A percentile compares a stretch with the other conserved stretches of the same genome.
Conservation (phyloP, 2,329 filamentous ascomycete species). For the Ophiostoma himal-ulmi region DNA sequence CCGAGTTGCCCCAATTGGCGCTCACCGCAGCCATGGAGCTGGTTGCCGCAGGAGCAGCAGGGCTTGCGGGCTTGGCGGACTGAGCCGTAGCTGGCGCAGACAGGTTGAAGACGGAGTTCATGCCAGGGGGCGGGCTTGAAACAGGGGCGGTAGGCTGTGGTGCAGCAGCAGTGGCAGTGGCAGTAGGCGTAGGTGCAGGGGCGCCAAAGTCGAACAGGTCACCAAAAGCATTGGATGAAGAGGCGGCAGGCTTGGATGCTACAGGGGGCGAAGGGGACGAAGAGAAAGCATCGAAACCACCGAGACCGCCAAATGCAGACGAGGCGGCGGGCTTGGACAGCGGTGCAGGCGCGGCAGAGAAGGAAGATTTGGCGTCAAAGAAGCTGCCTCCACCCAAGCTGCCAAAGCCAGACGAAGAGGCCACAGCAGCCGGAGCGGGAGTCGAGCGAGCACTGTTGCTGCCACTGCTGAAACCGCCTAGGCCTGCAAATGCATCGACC, state of each 20-base stretch:
- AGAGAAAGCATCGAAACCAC: constrained; percentile 32
- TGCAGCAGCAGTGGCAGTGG: constrained; percentile 32
- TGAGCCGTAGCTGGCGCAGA: constrained; percentile 44
- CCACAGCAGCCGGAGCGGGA: constrained; percentile 21
- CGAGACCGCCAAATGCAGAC: constrained; percentile 55
- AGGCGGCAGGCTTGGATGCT: constrained; percentile 35
- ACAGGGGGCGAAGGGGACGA: constrained; percentile 31
- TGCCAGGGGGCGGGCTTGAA: constrained; percentile 37
- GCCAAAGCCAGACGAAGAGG: constrained; percentile 43
- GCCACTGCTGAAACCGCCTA: constrained; percentile 31
- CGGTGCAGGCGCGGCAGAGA: constrained; percentile 35
- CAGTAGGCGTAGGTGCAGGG: background rate
- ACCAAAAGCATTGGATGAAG: constrained; percentile 56
- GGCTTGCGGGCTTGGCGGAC: constrained; percentile 36
- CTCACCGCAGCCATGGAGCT: constrained; percentile 36
- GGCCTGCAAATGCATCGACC: constrained; percentile 25
- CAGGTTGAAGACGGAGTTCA: constrained; percentile 76
- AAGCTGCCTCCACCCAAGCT: constrained; percentile 68
- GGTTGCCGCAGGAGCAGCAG: constrained; percentile 37
- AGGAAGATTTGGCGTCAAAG: constrained; percentile 69
- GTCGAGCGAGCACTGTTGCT: constrained; percentile 9
- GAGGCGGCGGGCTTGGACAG: constrained; percentile 20
- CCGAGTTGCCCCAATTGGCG: constrained; percentile 45
- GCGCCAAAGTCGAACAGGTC: constrained; percentile 74
- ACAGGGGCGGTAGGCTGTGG: constrained; percentile 37